Evolutionary conservation across 192 early-diverging fungal genomes (phyloP).

Genomic region (Paraglomus occultum): DNA sequence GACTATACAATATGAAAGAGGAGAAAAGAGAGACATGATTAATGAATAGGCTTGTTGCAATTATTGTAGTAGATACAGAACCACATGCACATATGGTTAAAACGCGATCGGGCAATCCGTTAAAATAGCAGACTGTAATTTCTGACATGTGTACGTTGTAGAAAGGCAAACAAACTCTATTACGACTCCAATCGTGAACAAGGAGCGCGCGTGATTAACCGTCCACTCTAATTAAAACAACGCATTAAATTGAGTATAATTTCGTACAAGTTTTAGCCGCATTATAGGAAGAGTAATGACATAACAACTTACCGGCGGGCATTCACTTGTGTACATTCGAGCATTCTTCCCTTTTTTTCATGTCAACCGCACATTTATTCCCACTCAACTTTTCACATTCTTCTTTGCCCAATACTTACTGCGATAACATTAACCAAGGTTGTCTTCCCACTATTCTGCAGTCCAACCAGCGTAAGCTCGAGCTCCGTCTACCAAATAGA

Average conservation of each 20-base stretch:
- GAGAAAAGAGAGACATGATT: background rate
- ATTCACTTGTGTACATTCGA: too few species aligned
- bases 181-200: too few species aligned
- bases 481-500: constrained; percentile 65
- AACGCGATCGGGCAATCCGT: constrained; percentile 1
- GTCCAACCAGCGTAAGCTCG: constrained; percentile 84
- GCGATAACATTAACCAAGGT: constrained; percentile 86
- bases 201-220: background rate
- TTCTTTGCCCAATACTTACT: constrained; percentile 44
- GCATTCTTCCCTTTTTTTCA: too few species aligned
- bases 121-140: background rate
- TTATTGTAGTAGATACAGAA: constrained; percentile 4
- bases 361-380: background rate
- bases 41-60: background rate
- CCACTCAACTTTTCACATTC: background rate
- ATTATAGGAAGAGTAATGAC: background rate
- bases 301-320: background rate
- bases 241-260: background rate
- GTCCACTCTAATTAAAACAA: background rate
- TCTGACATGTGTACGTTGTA: background rate
- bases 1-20: constrained; percentile 40
- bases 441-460: constrained; percentile 87
- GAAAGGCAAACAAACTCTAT: background rate
- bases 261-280: background rate
- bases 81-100: background rate